Percentiles rank a stretch among this genome's conserved stretches.
Evolutionary conservation across 2,329 filamentous ascomycete genomes (phyloP).

Genomic region (Sporothrix luriei): DNA sequence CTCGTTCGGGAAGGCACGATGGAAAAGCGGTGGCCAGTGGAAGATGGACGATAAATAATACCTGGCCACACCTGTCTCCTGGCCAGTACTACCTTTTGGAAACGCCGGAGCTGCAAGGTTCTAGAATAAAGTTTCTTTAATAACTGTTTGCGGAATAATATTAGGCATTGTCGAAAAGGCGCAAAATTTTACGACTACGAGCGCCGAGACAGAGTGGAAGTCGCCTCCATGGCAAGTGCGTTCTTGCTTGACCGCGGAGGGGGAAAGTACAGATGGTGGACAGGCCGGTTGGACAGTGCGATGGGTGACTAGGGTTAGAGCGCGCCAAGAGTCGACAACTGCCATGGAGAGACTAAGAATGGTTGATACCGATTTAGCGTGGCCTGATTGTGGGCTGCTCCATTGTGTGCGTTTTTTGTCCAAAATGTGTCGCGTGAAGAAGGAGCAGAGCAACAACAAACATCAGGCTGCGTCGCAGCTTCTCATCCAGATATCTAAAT

Average conservation of each 20-base stretch:
- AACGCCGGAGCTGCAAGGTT: background rate
- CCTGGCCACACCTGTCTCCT: background rate
- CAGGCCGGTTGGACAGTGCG: conserved; percentile 11
- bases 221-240: background rate
- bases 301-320: background rate
- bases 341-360: background rate
- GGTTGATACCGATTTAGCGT: conserved; percentile 22
- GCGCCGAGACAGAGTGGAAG: background rate
- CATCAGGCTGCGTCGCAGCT: conserved; percentile 11
- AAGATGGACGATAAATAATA: background rate
- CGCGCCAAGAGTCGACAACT: background rate
- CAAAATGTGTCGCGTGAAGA: background rate
- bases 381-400: background rate
- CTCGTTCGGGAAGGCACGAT: conserved; percentile 27
- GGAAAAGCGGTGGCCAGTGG: conserved; percentile 21
- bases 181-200: background rate
- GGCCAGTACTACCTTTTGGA: background rate
- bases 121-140: background rate
- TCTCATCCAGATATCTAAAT: conserved; percentile 1
- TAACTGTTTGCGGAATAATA: background rate
- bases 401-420: too few relatives aligned
- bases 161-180: background rate
- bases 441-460: background rate
- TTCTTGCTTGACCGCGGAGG: background rate
- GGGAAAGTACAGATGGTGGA: conserved; percentile 11